A percentile compares a stretch with the other conserved stretches of the same genome.
Evolutionary conservation across 2,329 filamentous ascomycete genomes (phyloP).

Genomic region (Geosmithia putterillii): DNA sequence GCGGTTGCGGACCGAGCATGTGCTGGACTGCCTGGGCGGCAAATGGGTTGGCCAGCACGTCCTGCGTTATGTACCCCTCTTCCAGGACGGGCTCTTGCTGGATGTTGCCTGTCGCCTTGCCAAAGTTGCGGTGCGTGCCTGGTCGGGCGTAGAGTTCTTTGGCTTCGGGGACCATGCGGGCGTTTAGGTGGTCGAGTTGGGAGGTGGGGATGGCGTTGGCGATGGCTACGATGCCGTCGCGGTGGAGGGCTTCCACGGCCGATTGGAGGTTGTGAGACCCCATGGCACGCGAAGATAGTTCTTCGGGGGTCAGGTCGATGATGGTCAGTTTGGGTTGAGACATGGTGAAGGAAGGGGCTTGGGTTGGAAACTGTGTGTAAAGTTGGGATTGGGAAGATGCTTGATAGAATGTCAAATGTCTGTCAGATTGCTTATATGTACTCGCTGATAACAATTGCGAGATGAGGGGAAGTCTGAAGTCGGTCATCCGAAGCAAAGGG

Average conservation of each 20-base stretch:
- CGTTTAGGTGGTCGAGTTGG: constrained; percentile 40
- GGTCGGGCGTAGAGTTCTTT: constrained; percentile 28
- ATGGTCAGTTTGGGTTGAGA: background rate
- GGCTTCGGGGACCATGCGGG: constrained; percentile 47
- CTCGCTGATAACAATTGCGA: no score
- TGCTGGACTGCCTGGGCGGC: constrained; percentile 42
- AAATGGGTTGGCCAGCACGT: constrained; percentile 28
- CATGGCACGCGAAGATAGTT: background rate
- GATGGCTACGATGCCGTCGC: constrained; percentile 44
- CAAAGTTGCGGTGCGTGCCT: constrained; percentile 45
- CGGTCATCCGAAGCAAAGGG: no score
- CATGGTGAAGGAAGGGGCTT: background rate
- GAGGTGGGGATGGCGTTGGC: constrained; percentile 36
- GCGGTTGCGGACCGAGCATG: constrained; percentile 39
- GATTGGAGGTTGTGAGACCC: constrained; percentile 37
- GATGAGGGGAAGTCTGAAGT: no score
- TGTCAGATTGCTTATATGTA: no score
- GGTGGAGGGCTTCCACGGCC: constrained; percentile 35
- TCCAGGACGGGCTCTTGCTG: constrained; percentile 47
- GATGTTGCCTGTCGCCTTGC: constrained; percentile 50
- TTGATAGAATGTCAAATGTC: no score
- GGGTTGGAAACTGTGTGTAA: no score
- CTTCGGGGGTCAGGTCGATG: background rate
- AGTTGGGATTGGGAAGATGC: no score
- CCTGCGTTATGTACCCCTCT: constrained; percentile 17